Evolutionary conservation across 2,329 filamentous ascomycete genomes (phyloP), one percentile per base, ranked within the genome.

Genomic region (Neonectria coccinea): DNA sequence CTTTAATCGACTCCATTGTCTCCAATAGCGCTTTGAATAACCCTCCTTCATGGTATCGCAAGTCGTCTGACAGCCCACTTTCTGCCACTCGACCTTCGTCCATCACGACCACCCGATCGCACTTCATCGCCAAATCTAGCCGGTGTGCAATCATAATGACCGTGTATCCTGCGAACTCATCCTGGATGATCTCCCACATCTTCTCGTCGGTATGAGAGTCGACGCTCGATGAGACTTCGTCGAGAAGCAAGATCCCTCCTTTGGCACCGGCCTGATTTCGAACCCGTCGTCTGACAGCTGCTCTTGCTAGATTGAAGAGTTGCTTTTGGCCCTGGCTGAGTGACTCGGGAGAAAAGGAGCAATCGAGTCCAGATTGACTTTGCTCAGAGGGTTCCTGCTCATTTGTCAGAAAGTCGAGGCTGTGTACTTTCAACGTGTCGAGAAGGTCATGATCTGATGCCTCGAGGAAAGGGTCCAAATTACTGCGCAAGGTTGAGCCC

Each of bases 291-390:
- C 83, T 77, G 18, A 90, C 73, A 25, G 90, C 78, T 0, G 87
- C 88, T 3, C 88, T 77, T 2, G 85, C 88, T 4, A 91, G 80
- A 69, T 83, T 87, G 70, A 91, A 88, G 1, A 91, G 80, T 72
- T 91, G 89, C 62, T 83, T 82, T 73, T 91, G 88, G 0, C 89
- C 89, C 53, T 84, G 81, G 10, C 82, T 85, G 5, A 88, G 77
- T 5, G 29, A 31, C 12, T 27, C 44, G 3, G 29, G 29, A 1
- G 29, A 25, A 27, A 64, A 64, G 0, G 20, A 33, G 55, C 79
- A 77, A 9, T 84, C 79, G 1, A 80, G 75, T 16, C 79, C 77
- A 58, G 88, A 79, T 3, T 47, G 59, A 1, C 67, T 69, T 2
- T 67, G 20, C 12, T 22, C 64, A 0, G 80, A 67, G 0, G 76